A percentile compares a stretch with the other conserved stretches of the same genome.
Conservation (phyloP, 805 yeast species). For the Kuraishia molischiana region DNA sequence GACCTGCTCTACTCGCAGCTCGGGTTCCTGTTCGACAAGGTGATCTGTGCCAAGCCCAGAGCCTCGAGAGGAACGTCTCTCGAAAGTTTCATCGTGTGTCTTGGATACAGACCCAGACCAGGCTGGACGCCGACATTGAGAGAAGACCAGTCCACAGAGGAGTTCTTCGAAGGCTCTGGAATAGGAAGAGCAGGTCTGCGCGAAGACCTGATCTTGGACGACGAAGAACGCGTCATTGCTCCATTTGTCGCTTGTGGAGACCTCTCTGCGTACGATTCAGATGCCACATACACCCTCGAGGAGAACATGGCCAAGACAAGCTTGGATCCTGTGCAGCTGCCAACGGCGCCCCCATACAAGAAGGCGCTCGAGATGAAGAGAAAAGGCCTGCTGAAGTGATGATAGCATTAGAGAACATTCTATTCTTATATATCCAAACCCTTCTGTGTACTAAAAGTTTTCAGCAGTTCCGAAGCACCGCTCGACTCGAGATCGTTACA, state of each 20-base stretch:
- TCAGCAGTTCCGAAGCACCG: slow-evolving; percentile 57
- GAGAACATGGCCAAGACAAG: slow-evolving; percentile 29
- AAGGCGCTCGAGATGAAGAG: slow-evolving; percentile 82
- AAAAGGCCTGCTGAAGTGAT: slow-evolving; percentile 41
- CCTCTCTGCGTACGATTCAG: slow-evolving; percentile 79
- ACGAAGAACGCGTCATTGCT: slow-evolving; percentile 69
- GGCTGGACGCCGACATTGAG: slow-evolving; percentile 70
- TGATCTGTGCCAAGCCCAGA: slow-evolving; percentile 93
- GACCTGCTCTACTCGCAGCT: slow-evolving; percentile 90
- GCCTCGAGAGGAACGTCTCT: slow-evolving; percentile 91
- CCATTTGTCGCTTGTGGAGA: slow-evolving; percentile 97
- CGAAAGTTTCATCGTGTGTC: slow-evolving; percentile 89
- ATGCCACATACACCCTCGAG: slow-evolving; percentile 77
- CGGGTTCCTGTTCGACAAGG: slow-evolving; percentile 75
- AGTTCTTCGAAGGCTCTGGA: slow-evolving; percentile 58
- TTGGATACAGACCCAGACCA: slow-evolving; percentile 73
- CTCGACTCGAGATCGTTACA: slow-evolving; percentile 64
- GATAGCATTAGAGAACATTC: background rate
- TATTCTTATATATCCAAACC: slow-evolving; percentile 29
- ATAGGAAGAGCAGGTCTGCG: slow-evolving; percentile 45
- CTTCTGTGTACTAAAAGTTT: slow-evolving; percentile 49
- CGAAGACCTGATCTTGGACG: slow-evolving; percentile 37
- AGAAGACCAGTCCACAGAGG: slow-evolving; percentile 57
- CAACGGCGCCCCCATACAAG: slow-evolving; percentile 96
- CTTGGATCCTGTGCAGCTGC: slow-evolving; percentile 88